Percentiles rank a stretch among this genome's conserved stretches.
These are phyloP conservation scores for Alternaria alternata DNA, from an alignment of 2,329 filamentous ascomycete genomes.

Conservation along the genomic window DNA sequence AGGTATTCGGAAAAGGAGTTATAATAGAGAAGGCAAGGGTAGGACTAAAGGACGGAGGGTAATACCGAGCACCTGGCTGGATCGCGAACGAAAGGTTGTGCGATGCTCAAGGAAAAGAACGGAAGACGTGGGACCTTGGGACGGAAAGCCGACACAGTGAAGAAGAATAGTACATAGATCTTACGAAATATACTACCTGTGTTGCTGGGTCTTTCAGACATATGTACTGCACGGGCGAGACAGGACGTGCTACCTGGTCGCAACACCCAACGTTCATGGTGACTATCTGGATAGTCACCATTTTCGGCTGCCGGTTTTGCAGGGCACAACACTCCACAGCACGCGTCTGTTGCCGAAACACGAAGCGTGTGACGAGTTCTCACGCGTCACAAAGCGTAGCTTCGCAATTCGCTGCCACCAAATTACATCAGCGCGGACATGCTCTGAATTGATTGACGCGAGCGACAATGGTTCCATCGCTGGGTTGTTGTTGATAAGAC, in stretches of 20 bases:
- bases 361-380: not conserved
- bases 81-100: constrained; percentile 1
- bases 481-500: not conserved
- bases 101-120: not conserved
- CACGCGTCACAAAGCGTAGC: constrained; percentile 2
- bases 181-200: not conserved
- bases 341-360: not conserved
- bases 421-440: not conserved
- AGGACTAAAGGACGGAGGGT: not conserved
- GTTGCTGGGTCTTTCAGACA: too few species aligned
- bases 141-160: not conserved
- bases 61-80: not conserved
- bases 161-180: not conserved
- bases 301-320: not conserved
- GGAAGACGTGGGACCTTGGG: not conserved
- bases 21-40: not conserved
- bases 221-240: not conserved
- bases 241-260: not conserved
- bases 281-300: not conserved
- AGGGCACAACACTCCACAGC: not conserved
- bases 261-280: not conserved
- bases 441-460: not conserved
- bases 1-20: not conserved
- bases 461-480: not conserved
- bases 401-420: not conserved